These are phyloP conservation scores for Kwoniella bestiolae DNA, from an alignment of 768 basidiomycete species.

Conservation along the genomic window DNA sequence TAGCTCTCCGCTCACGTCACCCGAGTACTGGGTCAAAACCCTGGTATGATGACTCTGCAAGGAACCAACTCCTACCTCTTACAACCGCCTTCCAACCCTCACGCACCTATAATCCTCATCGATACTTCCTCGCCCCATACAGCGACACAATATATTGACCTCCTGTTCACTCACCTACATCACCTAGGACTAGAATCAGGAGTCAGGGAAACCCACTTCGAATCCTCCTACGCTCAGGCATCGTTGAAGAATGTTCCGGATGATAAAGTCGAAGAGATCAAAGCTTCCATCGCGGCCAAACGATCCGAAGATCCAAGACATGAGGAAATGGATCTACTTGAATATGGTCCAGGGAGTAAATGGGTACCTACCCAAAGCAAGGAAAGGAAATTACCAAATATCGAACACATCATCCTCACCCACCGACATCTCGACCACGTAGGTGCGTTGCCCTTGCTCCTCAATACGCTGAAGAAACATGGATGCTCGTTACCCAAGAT, in stretches of 20 bases:
- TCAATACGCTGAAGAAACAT: conserved; percentile 68
- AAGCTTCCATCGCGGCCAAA: conserved; percentile 23
- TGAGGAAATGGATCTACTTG: conserved; percentile 24
- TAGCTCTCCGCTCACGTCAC: conserved; percentile 53
- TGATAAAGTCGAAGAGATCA: conserved; percentile 32
- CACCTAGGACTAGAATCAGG: conserved; percentile 50
- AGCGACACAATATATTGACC: conserved; percentile 44
- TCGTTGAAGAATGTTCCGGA: conserved; percentile 28
- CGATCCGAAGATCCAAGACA: conserved; percentile 28
- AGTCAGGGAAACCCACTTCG: conserved; percentile 45
- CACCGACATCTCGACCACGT: conserved; percentile 90
- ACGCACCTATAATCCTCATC: conserved; percentile 49
- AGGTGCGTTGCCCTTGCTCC: conserved; percentile 72
- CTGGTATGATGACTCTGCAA: conserved; percentile 50
- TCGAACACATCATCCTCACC: conserved; percentile 89
- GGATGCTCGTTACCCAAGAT: conserved; percentile 60
- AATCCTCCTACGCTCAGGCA: conserved; percentile 25
- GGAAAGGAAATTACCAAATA: conserved; percentile 59
- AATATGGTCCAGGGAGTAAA: conserved; percentile 37
- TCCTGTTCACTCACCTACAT: conserved; percentile 43
- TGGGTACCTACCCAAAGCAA: conserved; percentile 26
- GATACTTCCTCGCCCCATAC: conserved; percentile 54
- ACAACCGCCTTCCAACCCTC: conserved; percentile 47
- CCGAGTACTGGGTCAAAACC: conserved; percentile 50
- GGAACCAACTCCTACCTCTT: conserved; percentile 55